Base-by-base conservation (phyloP, 2,329 filamentous ascomycete genomes). In the Purpureocillium lavendulum region DNA sequence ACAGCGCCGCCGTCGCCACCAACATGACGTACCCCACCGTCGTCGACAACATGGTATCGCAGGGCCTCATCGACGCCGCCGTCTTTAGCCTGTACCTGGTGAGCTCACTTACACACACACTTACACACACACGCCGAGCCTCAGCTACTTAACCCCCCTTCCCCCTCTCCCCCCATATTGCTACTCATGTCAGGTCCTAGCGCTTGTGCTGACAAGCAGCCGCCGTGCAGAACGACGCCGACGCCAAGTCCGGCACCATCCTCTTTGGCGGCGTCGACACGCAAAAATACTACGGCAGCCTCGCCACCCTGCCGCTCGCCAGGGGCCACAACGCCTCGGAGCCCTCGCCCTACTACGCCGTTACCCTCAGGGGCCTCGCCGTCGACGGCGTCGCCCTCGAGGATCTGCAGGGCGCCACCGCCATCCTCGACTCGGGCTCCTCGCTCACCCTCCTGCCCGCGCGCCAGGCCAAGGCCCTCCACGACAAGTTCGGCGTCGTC, bases 221-320 rank as follows among this genome's bases (percentile, higher is more conserved):
- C 24, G 14, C 4, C 14, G 10, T 9, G 14, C 26, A 58, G 55
- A 61, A 89, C 60, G 81, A 87, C 53, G 61, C 87, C 12, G 62
- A 66, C 43, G 57, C 82, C 1, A 75, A 71, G 41, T 78, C 72
- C 3, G 86, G 86, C 37, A 80, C 67, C 48, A 80, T 90, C 43
- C 69, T 90, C 9, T 92, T 92, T 49, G 86, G 86, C 33, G 86
- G 83, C 36, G 78, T 90, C 48, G 84, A 92, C 57, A 82, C 75
- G 0, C 71, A 73, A 44, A 89, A 88, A 58, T 90, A 80, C 62
- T 56, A 67, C 3, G 84, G 82, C 39, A 60, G 72, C 31, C 51
- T 62, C 31, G 46, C 48, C 12, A 54, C 50, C 31, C 45, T 69
- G 16, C 52, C 59, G 5, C 76, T 88, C 44, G 61, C 79, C 21